Conservation (phyloP, 2,329 filamentous ascomycete species). For the Cercospora janseana region DNA sequence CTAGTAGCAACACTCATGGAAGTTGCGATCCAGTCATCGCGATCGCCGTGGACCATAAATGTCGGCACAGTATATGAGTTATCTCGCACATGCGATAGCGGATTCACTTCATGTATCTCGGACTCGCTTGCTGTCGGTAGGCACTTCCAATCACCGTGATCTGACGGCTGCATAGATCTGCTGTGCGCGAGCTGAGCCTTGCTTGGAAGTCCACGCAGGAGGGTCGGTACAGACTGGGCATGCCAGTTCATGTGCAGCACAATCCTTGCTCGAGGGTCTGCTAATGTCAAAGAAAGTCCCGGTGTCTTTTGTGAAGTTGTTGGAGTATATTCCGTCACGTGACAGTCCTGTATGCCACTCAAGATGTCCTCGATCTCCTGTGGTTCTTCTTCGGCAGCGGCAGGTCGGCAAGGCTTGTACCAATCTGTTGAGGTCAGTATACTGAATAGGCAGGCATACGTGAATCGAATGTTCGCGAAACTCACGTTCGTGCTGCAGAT, state of each 20-base stretch:
- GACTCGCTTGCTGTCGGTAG: background rate
- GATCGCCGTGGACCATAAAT: no score
- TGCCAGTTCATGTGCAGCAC: constrained; percentile 14
- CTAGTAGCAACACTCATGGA: background rate
- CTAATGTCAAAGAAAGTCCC: background rate
- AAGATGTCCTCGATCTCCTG: constrained; percentile 4
- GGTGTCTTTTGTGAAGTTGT: background rate
- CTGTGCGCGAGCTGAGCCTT: constrained; percentile 4
- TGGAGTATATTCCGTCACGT: background rate
- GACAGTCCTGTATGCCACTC: constrained; percentile 4
- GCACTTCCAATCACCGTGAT: background rate
- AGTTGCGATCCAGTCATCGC: background rate
- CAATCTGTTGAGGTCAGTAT: background rate
- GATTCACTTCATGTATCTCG: background rate
- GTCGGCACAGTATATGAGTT: background rate
- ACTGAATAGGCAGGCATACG: background rate
- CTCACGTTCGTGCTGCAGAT: no score
- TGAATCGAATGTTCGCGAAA: no score
- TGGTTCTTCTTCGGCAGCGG: constrained; percentile 5
- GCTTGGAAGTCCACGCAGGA: constrained; percentile 10
- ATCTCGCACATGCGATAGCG: background rate
- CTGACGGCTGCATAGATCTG: background rate
- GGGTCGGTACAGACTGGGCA: constrained; percentile 6
- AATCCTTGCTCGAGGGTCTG: constrained; percentile 8
- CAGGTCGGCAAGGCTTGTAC: constrained; percentile 5